Conservation (phyloP, 495 filamentous ascomycete species). For the Stereocaulon alpinum region DNA sequence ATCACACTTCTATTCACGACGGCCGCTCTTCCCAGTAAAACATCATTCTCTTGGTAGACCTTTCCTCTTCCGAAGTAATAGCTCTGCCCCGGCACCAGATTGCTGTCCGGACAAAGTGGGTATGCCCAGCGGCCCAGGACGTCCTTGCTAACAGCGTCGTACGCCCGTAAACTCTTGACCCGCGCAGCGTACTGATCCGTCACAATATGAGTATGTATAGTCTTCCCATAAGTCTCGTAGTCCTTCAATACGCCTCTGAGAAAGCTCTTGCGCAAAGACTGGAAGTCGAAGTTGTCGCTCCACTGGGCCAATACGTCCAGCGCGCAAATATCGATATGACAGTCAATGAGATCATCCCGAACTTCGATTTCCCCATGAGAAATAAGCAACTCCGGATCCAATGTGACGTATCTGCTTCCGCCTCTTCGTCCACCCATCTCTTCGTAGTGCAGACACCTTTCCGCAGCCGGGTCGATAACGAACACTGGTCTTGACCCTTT, state of each 20-base stretch:
- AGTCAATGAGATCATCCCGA: constrained; percentile 83
- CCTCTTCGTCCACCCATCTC: constrained; percentile 42
- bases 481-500: constrained; percentile 70
- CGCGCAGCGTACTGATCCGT: constrained; percentile 68
- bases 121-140: constrained; percentile 84
- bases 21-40: constrained; percentile 60
- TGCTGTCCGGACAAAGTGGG: constrained; percentile 85
- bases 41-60: constrained; percentile 60
- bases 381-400: constrained; percentile 64
- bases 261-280: constrained; percentile 77
- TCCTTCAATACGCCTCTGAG: constrained; percentile 89
- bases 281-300: constrained; percentile 97
- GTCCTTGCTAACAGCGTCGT: constrained; percentile 84
- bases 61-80: constrained; percentile 58
- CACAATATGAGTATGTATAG: constrained; percentile 83
- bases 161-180: constrained; percentile 75
- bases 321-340: constrained; percentile 94
- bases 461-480: constrained; percentile 67
- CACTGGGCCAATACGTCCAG: constrained; percentile 89
- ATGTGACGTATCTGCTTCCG: constrained; percentile 43
- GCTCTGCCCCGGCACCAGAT: constrained; percentile 62
- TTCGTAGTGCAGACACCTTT: constrained; percentile 88
- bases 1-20: constrained; percentile 58
- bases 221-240: constrained; percentile 91
- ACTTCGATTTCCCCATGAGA: constrained; percentile 61